These are phyloP conservation scores for Metschnikowia colocasiae DNA, from an alignment of 805 yeast genomes.

Conservation along the genomic window DNA sequence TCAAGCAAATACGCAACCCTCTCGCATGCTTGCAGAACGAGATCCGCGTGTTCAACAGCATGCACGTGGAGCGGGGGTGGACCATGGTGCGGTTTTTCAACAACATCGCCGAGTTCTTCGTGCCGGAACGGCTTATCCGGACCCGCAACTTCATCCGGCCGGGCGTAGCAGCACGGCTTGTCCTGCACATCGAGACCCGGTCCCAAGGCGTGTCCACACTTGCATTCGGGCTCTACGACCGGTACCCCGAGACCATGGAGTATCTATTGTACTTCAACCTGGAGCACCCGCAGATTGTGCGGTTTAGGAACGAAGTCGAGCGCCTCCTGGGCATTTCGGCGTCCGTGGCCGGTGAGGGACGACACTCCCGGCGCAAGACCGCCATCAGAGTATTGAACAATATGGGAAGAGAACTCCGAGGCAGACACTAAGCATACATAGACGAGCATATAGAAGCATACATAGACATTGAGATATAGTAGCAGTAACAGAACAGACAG, in stretches of 20 bases:
- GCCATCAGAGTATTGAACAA: constrained; percentile 23
- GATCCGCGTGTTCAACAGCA: constrained; percentile 15
- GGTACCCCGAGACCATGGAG: constrained; percentile 34
- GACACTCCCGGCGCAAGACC: constrained; percentile 22
- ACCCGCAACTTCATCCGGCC: constrained; percentile 24
- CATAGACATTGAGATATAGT: too few species aligned
- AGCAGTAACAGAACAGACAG: too few species aligned
- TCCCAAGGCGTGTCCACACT: constrained; percentile 16
- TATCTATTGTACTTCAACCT: constrained; percentile 22
- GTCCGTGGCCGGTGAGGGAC: constrained; percentile 16
- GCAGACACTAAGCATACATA: neutral
- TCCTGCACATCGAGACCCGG: constrained; percentile 17
- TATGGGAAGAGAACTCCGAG: constrained; percentile 7
- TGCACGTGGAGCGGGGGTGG: constrained; percentile 9
- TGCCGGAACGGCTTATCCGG: constrained; percentile 27
- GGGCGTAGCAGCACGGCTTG: constrained; percentile 17
- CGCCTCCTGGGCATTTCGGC: constrained; percentile 10
- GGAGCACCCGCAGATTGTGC: constrained; percentile 18
- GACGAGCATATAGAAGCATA: too few species aligned
- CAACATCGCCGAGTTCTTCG: constrained; percentile 27
- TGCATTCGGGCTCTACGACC: constrained; percentile 30
- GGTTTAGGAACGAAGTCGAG: constrained; percentile 25
- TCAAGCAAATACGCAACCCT: constrained; percentile 13
- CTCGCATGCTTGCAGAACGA: constrained; percentile 14
- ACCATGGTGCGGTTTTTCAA: constrained; percentile 17